Conservation (phyloP, 495 filamentous ascomycete species). For the Cercophora newfieldiana region DNA sequence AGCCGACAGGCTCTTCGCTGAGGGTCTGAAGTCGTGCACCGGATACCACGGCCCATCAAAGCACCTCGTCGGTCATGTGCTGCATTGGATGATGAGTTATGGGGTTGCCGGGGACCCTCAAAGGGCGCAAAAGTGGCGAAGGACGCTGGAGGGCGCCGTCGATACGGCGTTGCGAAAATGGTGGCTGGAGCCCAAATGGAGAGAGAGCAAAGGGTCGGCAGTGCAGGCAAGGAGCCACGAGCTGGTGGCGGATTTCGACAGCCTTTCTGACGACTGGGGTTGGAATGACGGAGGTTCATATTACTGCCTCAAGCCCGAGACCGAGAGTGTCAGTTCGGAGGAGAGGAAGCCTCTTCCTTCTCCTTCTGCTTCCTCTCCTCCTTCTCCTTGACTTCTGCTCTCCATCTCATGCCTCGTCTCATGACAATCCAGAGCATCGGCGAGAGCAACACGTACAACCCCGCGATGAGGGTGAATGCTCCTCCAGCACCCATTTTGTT, state of each 20-base stretch:
- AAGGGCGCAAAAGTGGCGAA: neutral
- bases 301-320: neutral
- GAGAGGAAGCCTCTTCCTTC: neutral
- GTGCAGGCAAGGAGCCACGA: neutral
- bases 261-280: neutral
- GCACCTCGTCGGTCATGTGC: neutral
- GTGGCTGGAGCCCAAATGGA: neutral
- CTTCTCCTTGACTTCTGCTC: constrained; percentile 24
- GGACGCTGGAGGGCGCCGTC: constrained; percentile 2
- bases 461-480: constrained; percentile 66
- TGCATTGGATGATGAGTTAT: constrained; percentile 2
- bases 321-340: neutral
- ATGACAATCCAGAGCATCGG: constrained; percentile 53
- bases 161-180: neutral
- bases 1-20: neutral
- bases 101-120: neutral
- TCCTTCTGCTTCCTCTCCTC: constrained; percentile 17
- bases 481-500: constrained; percentile 65
- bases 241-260: neutral
- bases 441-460: constrained; percentile 52
- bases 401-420: constrained; percentile 43
- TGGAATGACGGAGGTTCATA: neutral
- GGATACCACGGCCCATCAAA: neutral
- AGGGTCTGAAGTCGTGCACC: neutral
- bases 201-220: neutral